Conservation (phyloP, 129 eudicot species). For the Flaveria bidentis region DNA sequence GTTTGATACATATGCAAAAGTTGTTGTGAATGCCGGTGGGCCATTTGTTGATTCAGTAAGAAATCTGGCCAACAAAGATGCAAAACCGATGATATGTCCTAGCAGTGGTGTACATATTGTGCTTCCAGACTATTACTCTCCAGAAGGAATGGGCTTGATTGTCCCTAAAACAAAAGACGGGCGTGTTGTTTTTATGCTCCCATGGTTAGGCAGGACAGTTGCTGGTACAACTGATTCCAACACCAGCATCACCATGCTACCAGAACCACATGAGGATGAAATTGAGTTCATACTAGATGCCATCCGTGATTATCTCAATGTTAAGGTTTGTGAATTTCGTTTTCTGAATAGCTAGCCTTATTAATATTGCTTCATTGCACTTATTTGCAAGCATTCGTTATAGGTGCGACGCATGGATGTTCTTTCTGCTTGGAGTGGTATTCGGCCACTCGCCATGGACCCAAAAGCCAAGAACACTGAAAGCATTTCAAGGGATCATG, state of each 20-base stretch:
- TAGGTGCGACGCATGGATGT: conserved; percentile 85
- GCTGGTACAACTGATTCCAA: conserved; percentile 91
- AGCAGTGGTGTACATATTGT: conserved; percentile 93
- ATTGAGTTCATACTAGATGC: conserved; percentile 81
- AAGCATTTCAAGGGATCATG: conserved; percentile 86
- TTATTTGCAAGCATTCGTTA: neutral
- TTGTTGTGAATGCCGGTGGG: conserved; percentile 83
- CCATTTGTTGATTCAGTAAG: conserved; percentile 85
- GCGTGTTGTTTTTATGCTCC: conserved; percentile 92
- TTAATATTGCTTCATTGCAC: no score
- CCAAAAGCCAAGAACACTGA: conserved; percentile 82
- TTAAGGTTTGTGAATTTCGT: conserved; percentile 55
- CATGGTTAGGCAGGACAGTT: conserved; percentile 92
- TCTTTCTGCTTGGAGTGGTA: conserved; percentile 97
- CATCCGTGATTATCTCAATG: conserved; percentile 76
- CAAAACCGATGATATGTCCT: conserved; percentile 72
- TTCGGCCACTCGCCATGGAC: conserved; percentile 81
- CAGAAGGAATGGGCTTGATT: conserved; percentile 90
- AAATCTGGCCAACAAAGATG: conserved; percentile 64
- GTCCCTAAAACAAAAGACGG: conserved; percentile 97
- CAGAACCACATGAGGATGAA: conserved; percentile 93
- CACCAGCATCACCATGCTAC: conserved; percentile 75
- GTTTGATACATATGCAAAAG: conserved; percentile 84
- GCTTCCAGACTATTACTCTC: conserved; percentile 88
- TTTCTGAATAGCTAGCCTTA: neutral